These are phyloP conservation scores for Pelargonium australe DNA, from an alignment of 441 rosid species.

Conservation along the genomic window DNA sequence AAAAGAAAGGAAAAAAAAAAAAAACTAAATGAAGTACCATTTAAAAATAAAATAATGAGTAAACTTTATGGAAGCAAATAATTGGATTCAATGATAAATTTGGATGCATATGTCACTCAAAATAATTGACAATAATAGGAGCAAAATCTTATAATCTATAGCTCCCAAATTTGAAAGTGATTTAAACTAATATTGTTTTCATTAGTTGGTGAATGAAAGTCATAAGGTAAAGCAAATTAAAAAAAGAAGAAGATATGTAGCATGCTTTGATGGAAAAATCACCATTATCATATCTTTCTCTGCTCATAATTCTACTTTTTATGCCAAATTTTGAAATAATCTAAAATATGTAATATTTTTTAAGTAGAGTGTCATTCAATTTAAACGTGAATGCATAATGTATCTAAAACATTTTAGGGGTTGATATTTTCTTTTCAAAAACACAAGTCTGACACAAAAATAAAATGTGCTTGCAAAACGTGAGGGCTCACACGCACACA, in stretches of 20 bases:
- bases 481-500: too few species aligned
- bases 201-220: conserved; percentile 21
- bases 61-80: conserved; percentile 20
- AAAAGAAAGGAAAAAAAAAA: not conserved
- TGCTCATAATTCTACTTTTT: conserved; percentile 13
- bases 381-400: too few species aligned
- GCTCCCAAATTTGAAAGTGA: conserved; percentile 11
- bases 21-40: not conserved
- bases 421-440: too few species aligned
- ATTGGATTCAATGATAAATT: conserved; percentile 29
- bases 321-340: too few species aligned
- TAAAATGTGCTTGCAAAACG: too few species aligned
- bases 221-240: conserved; percentile 24
- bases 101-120: conserved; percentile 28
- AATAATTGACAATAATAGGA: conserved; percentile 34
- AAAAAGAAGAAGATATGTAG: conserved; percentile 38
- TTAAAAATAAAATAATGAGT: not conserved
- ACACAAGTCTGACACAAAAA: too few species aligned
- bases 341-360: too few species aligned
- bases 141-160: not conserved
- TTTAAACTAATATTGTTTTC: conserved; percentile 14
- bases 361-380: too few species aligned
- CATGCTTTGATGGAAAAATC: conserved; percentile 37
- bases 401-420: too few species aligned
- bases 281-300: conserved; percentile 21